Percentiles rank a stretch among this genome's conserved stretches.
Evolutionary conservation across 805 yeast genomes (phyloP).

Genomic region (Ogataea pignaliae): DNA sequence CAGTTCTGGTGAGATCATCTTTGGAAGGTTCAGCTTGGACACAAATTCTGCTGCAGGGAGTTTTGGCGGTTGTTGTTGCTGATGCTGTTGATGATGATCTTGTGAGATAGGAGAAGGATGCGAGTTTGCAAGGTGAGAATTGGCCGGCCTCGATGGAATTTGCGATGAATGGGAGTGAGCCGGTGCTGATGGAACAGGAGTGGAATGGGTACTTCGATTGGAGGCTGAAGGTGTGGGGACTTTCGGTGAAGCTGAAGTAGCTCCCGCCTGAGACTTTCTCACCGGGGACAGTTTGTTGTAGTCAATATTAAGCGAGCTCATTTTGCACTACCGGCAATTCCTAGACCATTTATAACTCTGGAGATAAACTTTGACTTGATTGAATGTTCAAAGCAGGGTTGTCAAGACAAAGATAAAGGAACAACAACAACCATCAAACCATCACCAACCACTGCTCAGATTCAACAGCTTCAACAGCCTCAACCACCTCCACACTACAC

Average conservation of each 20-base stretch:
- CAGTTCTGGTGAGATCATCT: constrained; percentile 14
- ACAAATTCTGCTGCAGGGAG: constrained; percentile 4
- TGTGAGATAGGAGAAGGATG: no score
- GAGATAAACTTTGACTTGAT: no score
- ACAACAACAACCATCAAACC: no score
- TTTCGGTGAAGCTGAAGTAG: not conserved
- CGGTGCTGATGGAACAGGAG: no score
- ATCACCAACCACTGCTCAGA: no score
- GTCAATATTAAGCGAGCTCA: not conserved
- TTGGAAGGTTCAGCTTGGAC: constrained; percentile 12
- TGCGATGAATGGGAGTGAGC: no score
- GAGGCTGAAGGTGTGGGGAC: not conserved
- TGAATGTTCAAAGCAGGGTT: no score
- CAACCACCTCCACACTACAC: no score
- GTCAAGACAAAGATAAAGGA: no score
- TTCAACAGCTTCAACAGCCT: no score
- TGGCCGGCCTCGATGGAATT: not conserved
- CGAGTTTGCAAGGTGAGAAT: not conserved
- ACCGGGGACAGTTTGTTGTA: constrained; percentile 6
- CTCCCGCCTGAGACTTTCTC: constrained; percentile 1
- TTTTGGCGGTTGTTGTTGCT: constrained; percentile 1
- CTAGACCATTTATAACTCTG: no score
- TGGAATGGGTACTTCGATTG: no score
- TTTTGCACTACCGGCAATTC: not conserved
- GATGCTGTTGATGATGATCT: not conserved